phyloP scores from a whole-genome alignment of 2,329 filamentous ascomycete genomes.

The Ceratocystis albifundus region DNA sequence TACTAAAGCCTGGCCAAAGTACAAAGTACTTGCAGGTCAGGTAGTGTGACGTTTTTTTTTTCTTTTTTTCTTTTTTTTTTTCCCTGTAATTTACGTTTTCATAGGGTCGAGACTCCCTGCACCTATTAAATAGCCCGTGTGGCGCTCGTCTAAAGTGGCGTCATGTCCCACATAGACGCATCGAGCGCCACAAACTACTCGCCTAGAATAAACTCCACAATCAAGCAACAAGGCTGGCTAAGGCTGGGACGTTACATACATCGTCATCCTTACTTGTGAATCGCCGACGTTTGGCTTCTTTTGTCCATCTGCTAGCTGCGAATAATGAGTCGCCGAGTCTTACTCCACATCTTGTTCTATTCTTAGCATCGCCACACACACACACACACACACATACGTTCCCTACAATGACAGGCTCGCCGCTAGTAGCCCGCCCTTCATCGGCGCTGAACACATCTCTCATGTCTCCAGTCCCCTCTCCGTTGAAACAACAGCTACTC shows the following conservation, averaged over 20 bases:
- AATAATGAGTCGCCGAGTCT: background rate
- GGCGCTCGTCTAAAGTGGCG: background rate
- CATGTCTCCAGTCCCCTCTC: slow-evolving; percentile 20
- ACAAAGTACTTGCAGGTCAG: too few relatives aligned
- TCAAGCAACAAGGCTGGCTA: background rate
- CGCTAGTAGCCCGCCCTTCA: slow-evolving; percentile 30
- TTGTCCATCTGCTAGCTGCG: background rate
- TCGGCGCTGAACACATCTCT: slow-evolving; percentile 26
- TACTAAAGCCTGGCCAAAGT: too few relatives aligned
- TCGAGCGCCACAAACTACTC: too few relatives aligned
- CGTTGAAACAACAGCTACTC: slow-evolving; percentile 25
- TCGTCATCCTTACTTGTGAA: background rate
- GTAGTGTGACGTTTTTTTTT: too few relatives aligned
- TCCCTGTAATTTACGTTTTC: too few relatives aligned
- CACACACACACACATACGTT: too few relatives aligned
- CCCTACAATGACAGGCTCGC: slow-evolving; percentile 32
- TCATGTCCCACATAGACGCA: too few relatives aligned
- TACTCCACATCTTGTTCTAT: background rate
- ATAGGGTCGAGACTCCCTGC: too few relatives aligned
- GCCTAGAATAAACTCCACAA: too few relatives aligned
- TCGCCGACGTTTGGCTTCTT: background rate
- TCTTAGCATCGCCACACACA: background rate
- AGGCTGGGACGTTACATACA: background rate
- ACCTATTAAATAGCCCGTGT: too few relatives aligned
- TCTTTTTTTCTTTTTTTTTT: too few relatives aligned